Evolutionary conservation across 768 basidiomycete species (phyloP), one percentile per base, ranked within the genome.

Genomic region (Amanita subjunquillea): DNA sequence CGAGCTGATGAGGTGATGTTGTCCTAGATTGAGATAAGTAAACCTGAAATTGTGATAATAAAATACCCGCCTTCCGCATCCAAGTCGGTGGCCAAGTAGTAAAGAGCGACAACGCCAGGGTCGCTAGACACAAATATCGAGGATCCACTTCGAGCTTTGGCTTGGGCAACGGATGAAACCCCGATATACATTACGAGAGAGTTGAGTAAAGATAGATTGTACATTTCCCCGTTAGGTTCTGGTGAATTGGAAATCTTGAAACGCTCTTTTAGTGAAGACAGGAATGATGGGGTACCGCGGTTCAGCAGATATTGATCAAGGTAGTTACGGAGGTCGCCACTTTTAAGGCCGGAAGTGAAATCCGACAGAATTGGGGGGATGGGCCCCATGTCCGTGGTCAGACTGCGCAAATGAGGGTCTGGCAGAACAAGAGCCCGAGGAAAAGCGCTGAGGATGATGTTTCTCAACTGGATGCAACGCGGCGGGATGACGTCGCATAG

Each of bases 401-500:
- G 65, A 46, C 91, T 89, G 56, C 82, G 84, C 56, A 92, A 74
- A 63, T 91, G 80, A 25, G 92, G 89, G 67, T 96, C 88, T 54
- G 96, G 93, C 27, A 96, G 81, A 40, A 80, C 69, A 55, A 89
- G 71, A 52, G 79, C 73, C 23, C 85, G 77, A 46, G 96, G 95
- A 77, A 94, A 98, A 27, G 96, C 95, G 65, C 90, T 88, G 57
- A 97, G 83, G 56, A 99, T 83, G 70, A 99, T 84, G 72, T 99
- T 99, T 59, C 93, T 87, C 50, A 98, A 79, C 68, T 99, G 96
- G 54, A 95, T 84, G 77, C 94, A 97, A 57, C 87, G 82, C 25
- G 85, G 75, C 43, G 96, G 96, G 56, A 99, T 90, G 55, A 80
- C 86, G 57, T 98, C 95, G 63, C 92, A 91, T 30, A 99, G 82